Conservation (phyloP, 2,329 filamentous ascomycete species). For the Neoascochyta sp. region DNA sequence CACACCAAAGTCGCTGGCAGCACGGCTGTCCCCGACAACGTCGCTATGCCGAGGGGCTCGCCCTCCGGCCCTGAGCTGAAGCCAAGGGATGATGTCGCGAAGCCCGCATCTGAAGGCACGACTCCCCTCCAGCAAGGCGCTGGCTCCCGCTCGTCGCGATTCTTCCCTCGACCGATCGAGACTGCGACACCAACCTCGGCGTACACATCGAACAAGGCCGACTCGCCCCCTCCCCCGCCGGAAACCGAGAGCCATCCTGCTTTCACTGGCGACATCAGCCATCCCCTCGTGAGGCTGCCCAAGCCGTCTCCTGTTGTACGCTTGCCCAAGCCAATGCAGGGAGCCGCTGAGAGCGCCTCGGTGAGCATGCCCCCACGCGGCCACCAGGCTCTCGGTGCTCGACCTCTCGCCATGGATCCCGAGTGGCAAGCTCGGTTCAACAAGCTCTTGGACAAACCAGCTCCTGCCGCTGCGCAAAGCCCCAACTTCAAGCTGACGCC, state of each 20-base stretch:
- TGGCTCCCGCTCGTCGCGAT: slow-evolving; percentile 34
- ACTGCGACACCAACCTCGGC: slow-evolving; percentile 14
- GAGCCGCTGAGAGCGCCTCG: slow-evolving; percentile 34
- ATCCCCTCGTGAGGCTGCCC: slow-evolving; percentile 68
- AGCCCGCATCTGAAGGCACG: slow-evolving; percentile 19
- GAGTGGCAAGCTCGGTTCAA: slow-evolving; percentile 85
- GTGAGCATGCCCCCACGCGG: slow-evolving; percentile 40
- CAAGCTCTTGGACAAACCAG: slow-evolving; percentile 64
- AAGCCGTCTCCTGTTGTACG: slow-evolving; percentile 72
- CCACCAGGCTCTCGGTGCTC: slow-evolving; percentile 30
- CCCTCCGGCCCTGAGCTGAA: slow-evolving; percentile 15
- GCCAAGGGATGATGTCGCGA: slow-evolving; percentile 26
- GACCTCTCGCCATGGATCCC: slow-evolving; percentile 41
- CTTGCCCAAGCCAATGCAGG: slow-evolving; percentile 60
- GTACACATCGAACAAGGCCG: slow-evolving; percentile 19
- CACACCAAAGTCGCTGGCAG: slow-evolving; percentile 24
- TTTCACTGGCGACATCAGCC: slow-evolving; percentile 62
- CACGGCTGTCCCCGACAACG: slow-evolving; percentile 7
- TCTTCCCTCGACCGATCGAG: slow-evolving; percentile 35
- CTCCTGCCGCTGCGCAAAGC: slow-evolving; percentile 31
- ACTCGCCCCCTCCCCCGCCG: slow-evolving; percentile 54
- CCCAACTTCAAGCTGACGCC: slow-evolving; percentile 9
- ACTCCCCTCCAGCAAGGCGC: slow-evolving; percentile 23
- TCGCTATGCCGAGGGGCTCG: slow-evolving; percentile 10
- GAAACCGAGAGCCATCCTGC: slow-evolving; percentile 71